Evolutionary conservation across 306 rosid species (phyloP).

Genomic region (Sicyos edulis): DNA sequence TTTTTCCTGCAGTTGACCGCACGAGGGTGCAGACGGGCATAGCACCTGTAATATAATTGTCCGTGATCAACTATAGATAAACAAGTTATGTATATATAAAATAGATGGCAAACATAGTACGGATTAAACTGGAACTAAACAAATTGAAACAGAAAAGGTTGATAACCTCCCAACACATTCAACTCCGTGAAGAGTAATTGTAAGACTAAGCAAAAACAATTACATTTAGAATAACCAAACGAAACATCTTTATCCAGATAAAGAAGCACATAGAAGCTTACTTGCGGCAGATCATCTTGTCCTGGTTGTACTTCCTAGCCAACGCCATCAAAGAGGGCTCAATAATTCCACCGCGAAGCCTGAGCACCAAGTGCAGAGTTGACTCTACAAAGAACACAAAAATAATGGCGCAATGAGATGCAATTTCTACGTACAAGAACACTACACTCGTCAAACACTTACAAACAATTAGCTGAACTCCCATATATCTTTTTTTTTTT

Average conservation of each 20-base stretch:
- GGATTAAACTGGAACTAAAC: too few relatives aligned
- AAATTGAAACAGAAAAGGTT: not conserved
- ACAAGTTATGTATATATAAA: not conserved
- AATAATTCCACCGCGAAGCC: slow-evolving; percentile 98
- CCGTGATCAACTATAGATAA: not conserved
- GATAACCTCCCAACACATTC: not conserved
- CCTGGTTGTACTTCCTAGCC: slow-evolving; percentile 95
- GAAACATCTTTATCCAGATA: too few relatives aligned
- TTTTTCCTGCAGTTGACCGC: slow-evolving; percentile 99
- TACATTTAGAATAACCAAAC: too few relatives aligned
- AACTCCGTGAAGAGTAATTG: not conserved
- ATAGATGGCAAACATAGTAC: too few relatives aligned
- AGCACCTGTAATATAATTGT: slow-evolving; percentile 46
- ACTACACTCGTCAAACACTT: too few relatives aligned
- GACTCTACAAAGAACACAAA: slow-evolving; percentile 50
- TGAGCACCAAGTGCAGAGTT: slow-evolving; percentile 90
- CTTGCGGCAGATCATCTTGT: slow-evolving; percentile 97
- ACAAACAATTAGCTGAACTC: too few relatives aligned
- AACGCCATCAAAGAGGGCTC: slow-evolving; percentile 97
- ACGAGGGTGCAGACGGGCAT: slow-evolving; percentile 93
- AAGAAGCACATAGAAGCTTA: slow-evolving; percentile 26
- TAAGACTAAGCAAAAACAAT: too few relatives aligned
- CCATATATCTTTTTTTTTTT: too few relatives aligned
- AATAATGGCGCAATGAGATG: not conserved
- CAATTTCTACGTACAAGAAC: not conserved